Conservation (phyloP, 805 yeast species). For the Lipomyces chichibuensis region DNA sequence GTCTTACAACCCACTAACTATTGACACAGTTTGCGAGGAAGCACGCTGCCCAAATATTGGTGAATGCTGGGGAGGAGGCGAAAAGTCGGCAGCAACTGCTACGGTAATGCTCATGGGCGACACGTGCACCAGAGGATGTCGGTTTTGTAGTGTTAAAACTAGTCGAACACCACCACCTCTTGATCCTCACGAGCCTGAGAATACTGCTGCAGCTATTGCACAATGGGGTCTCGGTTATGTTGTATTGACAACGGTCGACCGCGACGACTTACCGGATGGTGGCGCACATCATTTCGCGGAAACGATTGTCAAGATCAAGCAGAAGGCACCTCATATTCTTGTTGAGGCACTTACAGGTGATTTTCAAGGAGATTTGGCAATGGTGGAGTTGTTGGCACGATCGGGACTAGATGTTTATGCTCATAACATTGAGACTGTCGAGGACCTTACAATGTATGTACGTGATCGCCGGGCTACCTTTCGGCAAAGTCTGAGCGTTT, state of each 20-base stretch:
- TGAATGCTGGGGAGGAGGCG: constrained; percentile 98
- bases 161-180: constrained; percentile 82
- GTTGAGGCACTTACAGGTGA: constrained; percentile 96
- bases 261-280: constrained; percentile 93
- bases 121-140: constrained; percentile 98
- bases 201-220: constrained; percentile 94
- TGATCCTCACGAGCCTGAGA: constrained; percentile 96
- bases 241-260: constrained; percentile 93
- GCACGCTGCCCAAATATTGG: constrained; percentile 99
- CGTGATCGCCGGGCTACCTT: constrained; percentile 97
- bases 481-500: constrained; percentile 78
- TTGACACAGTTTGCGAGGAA: constrained; percentile 81
- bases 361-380: constrained; percentile 84
- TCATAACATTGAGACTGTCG: constrained; percentile 95
- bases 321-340: constrained; percentile 84
- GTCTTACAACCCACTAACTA: not conserved
- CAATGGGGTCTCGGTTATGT: constrained; percentile 99
- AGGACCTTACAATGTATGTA: constrained; percentile 88
- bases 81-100: constrained; percentile 88
- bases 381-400: constrained; percentile 76
- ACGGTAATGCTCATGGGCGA: constrained; percentile 98
- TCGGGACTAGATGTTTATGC: constrained; percentile 96
- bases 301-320: constrained; percentile 81
- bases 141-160: constrained; percentile 97
- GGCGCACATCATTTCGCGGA: constrained; percentile 89